Conservation (phyloP, 176 grass and related monocot species). For the Chrysopogon serrulatus region DNA sequence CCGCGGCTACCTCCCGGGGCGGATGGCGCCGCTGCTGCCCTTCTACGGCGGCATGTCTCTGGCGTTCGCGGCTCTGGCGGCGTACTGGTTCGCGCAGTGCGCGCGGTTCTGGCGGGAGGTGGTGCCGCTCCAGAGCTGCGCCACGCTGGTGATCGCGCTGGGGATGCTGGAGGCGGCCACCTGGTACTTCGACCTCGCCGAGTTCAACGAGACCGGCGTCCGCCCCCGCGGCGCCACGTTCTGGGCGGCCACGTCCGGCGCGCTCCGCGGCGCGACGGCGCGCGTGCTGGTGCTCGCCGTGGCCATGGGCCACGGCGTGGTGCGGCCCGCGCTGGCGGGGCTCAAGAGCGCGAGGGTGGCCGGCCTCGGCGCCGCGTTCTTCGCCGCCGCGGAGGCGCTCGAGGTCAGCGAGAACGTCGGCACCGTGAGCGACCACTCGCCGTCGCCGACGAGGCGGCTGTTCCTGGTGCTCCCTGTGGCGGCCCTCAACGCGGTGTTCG, state of each 20-base stretch:
- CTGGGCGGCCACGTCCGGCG: slow-evolving; percentile 63
- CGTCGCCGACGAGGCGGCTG: slow-evolving; percentile 44
- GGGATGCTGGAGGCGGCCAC: slow-evolving; percentile 73
- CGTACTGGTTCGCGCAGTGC: slow-evolving; percentile 61
- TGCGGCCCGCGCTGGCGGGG: slow-evolving; percentile 36
- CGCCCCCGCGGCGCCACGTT: slow-evolving; percentile 64
- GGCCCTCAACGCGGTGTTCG: slow-evolving; percentile 54
- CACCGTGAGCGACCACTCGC: slow-evolving; percentile 59
- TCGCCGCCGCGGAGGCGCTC: slow-evolving; percentile 49
- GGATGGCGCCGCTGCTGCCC: slow-evolving; percentile 68
- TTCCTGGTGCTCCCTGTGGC: slow-evolving; percentile 52
- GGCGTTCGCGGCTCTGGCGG: slow-evolving; percentile 59
- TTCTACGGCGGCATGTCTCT: slow-evolving; percentile 76
- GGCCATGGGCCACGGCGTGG: slow-evolving; percentile 69
- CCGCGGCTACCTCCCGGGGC: slow-evolving; percentile 65
- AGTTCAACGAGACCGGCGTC: slow-evolving; percentile 51
- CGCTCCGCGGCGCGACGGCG: slow-evolving; percentile 38
- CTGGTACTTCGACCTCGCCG: slow-evolving; percentile 73
- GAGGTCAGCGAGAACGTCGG: slow-evolving; percentile 69
- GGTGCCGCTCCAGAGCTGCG: slow-evolving; percentile 61
- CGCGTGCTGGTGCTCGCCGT: slow-evolving; percentile 65
- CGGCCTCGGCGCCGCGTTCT: slow-evolving; percentile 47
- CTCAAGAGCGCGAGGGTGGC: slow-evolving; percentile 41
- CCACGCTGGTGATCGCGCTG: slow-evolving; percentile 63
- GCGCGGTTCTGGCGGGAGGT: slow-evolving; percentile 65